These are phyloP conservation scores for Triticum urartu DNA, from an alignment of 176 grass and related monocot species.

Conservation along the genomic window DNA sequence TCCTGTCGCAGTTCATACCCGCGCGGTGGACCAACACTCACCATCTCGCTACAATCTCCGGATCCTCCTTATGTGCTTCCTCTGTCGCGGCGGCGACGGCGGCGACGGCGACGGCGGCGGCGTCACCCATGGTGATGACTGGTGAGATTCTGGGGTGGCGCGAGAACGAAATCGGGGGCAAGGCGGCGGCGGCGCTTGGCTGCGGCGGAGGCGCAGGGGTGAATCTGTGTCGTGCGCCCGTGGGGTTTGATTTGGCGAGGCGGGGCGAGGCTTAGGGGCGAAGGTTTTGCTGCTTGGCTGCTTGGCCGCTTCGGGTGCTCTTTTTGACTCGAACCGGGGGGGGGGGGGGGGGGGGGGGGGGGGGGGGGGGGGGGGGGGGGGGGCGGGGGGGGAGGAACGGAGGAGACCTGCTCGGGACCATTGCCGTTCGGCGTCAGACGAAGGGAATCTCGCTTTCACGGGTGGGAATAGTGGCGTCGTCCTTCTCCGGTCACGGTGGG, in stretches of 20 bases:
- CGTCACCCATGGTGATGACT: slow-evolving; percentile 5
- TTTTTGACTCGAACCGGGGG: neutral
- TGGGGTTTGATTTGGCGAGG: neutral
- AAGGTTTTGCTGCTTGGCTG: slow-evolving; percentile 1
- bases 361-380: too few species aligned
- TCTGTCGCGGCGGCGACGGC: neutral
- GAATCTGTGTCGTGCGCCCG: neutral
- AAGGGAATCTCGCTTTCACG: slow-evolving; percentile 6
- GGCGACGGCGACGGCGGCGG: neutral
- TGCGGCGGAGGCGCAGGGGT: neutral
- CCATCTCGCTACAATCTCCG: slow-evolving; percentile 37
- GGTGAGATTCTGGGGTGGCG: neutral
- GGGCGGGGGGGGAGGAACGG: neutral
- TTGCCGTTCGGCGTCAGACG: neutral
- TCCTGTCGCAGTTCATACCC: neutral
- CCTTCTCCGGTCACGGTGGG: neutral
- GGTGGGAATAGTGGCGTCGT: neutral
- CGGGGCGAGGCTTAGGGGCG: neutral
- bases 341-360: too few species aligned
- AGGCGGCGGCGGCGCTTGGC: neutral
- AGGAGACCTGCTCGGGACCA: neutral
- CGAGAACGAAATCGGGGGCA: neutral
- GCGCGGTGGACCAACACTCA: neutral
- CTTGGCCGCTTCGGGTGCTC: neutral
- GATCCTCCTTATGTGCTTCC: neutral